Base-by-base conservation (phyloP, 208 protist species). In the Acanthamoeba royreba region DNA sequence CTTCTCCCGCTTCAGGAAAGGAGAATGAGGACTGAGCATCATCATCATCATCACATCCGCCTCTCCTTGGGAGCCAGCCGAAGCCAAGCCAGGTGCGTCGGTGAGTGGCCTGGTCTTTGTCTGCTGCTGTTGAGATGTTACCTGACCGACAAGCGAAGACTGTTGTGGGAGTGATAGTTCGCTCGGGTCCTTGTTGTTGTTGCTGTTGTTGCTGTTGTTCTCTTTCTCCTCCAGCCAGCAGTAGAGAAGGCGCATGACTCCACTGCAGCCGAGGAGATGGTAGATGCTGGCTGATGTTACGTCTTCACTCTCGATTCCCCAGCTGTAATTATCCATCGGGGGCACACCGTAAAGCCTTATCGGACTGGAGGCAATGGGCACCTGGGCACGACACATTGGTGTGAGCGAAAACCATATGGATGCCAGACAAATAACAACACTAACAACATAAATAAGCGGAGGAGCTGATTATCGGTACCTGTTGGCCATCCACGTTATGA, bases 211-310 rank as follows among this genome's bases (percentile, higher is more conserved):
- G 31, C 22, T 22, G 28, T 58, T 40, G 45, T 87, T 49, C 66
- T 77, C 66, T 40, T 77, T 77, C 35, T 77, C 66, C 33, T 77
- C 66, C 7, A 25, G 66, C 66, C 66, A 77, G 66, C 66, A 28
- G 66, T 87, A 49, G 77, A 87, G 28, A 4, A 92, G 86, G 8
- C 53, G 86, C 86, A 92, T 74, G 17, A 92, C 45, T 46, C 58
- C 53, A 19, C 31, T 17, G 55, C 86, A 92, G 19, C n/a, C 9
- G 17, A 92, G 40, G 1, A 42, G 45, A 28, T 47, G 86, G 28
- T 92, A 92, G 52, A 92, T 72, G 45, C 33, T 74, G 7, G 86
- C 52, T 17, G 86, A 92, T 0, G 55, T 13, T 3, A 90, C 47
- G 31, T 63, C 35, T 7, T 63, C 53, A 28, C 28, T 46, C 35